Evolutionary conservation across 2,329 filamentous ascomycete genomes (phyloP).

Genomic region (Trichophyton rubrum): DNA sequence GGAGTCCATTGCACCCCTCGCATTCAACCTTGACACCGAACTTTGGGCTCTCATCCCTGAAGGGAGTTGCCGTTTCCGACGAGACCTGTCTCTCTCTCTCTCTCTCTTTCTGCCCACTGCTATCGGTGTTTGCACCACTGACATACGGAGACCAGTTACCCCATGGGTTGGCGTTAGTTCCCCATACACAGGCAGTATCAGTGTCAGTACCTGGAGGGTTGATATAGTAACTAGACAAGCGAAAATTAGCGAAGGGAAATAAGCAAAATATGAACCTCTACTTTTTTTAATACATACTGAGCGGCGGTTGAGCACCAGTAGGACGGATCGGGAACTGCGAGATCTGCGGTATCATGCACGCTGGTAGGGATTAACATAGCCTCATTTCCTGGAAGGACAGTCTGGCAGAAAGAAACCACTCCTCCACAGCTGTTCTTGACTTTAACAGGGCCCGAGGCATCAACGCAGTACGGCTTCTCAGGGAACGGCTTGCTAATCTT

Average conservation of each 20-base stretch:
- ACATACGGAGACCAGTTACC: slow-evolving; percentile 73
- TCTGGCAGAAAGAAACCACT: slow-evolving; percentile 62
- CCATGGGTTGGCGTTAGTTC: slow-evolving; percentile 46
- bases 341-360: slow-evolving; percentile 42
- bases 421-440: slow-evolving; percentile 54
- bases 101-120: slow-evolving; percentile 46
- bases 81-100: too few species aligned
- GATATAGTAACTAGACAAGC: slow-evolving; percentile 53
- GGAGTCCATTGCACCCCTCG: slow-evolving; percentile 57
- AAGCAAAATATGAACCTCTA: neutral
- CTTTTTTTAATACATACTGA: slow-evolving; percentile 44
- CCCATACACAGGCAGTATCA: slow-evolving; percentile 58
- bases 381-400: slow-evolving; percentile 65
- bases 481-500: slow-evolving; percentile 57
- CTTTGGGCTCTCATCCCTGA: slow-evolving; percentile 47
- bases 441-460: slow-evolving; percentile 52
- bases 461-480: slow-evolving; percentile 54
- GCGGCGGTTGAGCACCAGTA: slow-evolving; percentile 65
- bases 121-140: slow-evolving; percentile 59
- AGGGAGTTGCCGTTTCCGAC: slow-evolving; percentile 38
- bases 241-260: slow-evolving; percentile 10
- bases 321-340: slow-evolving; percentile 56
- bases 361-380: slow-evolving; percentile 72
- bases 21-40: slow-evolving; percentile 63
- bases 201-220: slow-evolving; percentile 56